Conservation (phyloP, 1,284 basidiomycete genomes). For the Heterobasidion parviporum region DNA sequence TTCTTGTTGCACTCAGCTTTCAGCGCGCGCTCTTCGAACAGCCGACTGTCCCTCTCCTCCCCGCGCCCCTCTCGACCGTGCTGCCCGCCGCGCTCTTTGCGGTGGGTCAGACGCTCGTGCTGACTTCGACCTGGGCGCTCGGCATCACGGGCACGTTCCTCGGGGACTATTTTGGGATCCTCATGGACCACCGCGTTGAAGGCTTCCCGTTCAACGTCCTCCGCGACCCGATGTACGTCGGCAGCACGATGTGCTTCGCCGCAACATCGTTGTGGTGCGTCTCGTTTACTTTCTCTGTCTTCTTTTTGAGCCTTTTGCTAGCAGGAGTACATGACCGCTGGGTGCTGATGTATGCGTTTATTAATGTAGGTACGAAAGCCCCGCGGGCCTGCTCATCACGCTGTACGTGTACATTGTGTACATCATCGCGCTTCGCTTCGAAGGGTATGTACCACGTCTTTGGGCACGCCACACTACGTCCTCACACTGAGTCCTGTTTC, state of each 20-base stretch:
- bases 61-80: slow-evolving; percentile 50
- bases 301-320: slow-evolving; percentile 1
- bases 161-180: slow-evolving; percentile 98
- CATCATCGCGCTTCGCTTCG: slow-evolving; percentile 73
- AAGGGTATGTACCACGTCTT: too few relatives aligned
- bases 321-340: too few relatives aligned
- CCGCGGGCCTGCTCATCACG: slow-evolving; percentile 71
- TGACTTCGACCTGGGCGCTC: slow-evolving; percentile 86
- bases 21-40: slow-evolving; percentile 67
- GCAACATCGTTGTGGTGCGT: slow-evolving; percentile 77
- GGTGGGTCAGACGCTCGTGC: slow-evolving; percentile 73
- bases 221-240: slow-evolving; percentile 93
- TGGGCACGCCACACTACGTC: too few relatives aligned
- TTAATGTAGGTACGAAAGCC: slow-evolving; percentile 71
- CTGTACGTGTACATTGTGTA: slow-evolving; percentile 80
- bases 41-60: slow-evolving; percentile 49
- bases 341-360: too few relatives aligned
- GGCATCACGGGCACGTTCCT: slow-evolving; percentile 94
- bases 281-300: neutral
- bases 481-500: too few relatives aligned
- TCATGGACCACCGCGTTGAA: slow-evolving; percentile 83
- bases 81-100: slow-evolving; percentile 63
- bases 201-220: slow-evolving; percentile 96
- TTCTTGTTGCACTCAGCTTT: slow-evolving; percentile 34
- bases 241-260: slow-evolving; percentile 81